Evolutionary conservation across 2,329 filamentous ascomycete genomes (phyloP).

Genomic region (Talaromyces sp.): DNA sequence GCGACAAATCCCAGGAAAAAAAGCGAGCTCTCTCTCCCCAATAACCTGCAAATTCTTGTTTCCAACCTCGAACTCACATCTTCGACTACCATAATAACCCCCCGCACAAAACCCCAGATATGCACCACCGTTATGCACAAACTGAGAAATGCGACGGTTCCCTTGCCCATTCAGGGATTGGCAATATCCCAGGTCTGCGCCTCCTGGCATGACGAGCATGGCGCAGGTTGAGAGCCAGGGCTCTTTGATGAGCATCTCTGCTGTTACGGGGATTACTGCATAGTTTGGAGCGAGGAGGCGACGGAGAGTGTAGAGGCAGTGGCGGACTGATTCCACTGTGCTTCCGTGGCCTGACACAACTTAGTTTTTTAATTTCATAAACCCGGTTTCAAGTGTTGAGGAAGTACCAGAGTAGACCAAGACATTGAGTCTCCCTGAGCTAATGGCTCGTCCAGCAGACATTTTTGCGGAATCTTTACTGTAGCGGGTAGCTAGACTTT

Average conservation of each 20-base stretch:
- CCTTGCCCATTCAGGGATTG: conserved; percentile 79
- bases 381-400: no score
- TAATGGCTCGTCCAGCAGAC: conserved; percentile 45
- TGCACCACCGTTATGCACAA: conserved; percentile 74
- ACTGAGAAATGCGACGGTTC: conserved; percentile 78
- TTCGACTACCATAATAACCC: conserved; percentile 77
- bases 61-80: conserved; percentile 89
- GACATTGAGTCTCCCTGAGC: conserved; percentile 72
- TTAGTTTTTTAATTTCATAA: no score
- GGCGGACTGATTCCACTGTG: conserved; percentile 80
- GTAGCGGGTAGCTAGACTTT: neutral
- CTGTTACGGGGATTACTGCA: conserved; percentile 79
- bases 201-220: conserved; percentile 84
- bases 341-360: conserved; percentile 68
- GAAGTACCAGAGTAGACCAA: conserved; percentile 79
- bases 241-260: conserved; percentile 76
- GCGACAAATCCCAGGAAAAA: conserved; percentile 81
- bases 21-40: conserved; percentile 75
- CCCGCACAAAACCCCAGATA: conserved; percentile 94
- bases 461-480: conserved; percentile 19
- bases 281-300: conserved; percentile 84
- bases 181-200: conserved; percentile 90
- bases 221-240: conserved; percentile 86
- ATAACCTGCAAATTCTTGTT: conserved; percentile 76
- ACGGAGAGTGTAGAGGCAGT: conserved; percentile 81